These are phyloP conservation scores for Stentor coeruleus DNA, from an alignment of 73 alveolate species.

Conservation along the genomic window DNA sequence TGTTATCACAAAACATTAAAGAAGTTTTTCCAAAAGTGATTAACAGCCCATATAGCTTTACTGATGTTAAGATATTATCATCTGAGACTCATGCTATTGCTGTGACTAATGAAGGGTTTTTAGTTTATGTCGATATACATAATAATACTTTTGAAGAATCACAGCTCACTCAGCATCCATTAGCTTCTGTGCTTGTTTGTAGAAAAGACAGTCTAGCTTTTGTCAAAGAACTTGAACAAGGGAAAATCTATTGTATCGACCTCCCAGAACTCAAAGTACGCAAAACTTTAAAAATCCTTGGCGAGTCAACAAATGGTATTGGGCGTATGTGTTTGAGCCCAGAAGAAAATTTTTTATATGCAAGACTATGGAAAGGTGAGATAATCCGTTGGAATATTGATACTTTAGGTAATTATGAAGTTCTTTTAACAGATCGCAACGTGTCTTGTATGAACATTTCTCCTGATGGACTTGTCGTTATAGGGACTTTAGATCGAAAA, in stretches of 20 bases:
- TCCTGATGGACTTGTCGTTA: background rate
- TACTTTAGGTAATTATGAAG: background rate
- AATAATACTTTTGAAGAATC: background rate
- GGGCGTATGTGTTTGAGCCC: background rate
- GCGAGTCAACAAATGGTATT: background rate
- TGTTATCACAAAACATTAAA: background rate
- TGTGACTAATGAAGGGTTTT: background rate
- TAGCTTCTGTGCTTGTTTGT: background rate
- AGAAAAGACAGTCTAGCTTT: background rate
- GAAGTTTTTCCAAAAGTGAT: background rate
- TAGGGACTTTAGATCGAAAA: background rate
- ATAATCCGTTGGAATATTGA: background rate
- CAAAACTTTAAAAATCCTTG: background rate
- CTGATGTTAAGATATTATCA: background rate
- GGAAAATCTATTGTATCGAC: background rate
- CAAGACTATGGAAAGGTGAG: constrained; percentile 3
- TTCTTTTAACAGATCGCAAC: background rate
- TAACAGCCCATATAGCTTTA: background rate
- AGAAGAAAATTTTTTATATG: background rate
- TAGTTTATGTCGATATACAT: background rate
- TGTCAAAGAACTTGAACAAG: background rate
- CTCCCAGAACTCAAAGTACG: background rate
- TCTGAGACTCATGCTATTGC: background rate
- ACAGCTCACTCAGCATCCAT: background rate
- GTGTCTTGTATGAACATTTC: background rate